These are phyloP conservation scores for Phaffomyces thermotolerans DNA, from an alignment of 805 yeast genomes.

Conservation along the genomic window DNA sequence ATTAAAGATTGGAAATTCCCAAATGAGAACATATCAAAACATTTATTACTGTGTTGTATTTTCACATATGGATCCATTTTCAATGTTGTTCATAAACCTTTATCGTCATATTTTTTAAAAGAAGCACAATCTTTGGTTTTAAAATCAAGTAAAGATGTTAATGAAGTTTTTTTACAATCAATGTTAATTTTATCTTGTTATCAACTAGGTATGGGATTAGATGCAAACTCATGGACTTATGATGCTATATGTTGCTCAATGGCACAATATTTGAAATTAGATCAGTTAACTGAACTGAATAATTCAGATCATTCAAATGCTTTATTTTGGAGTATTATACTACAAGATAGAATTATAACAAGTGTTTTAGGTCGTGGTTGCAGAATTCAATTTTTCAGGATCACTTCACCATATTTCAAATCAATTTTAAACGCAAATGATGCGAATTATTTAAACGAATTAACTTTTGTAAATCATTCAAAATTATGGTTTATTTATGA, in stretches of 20 bases:
- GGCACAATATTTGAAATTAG: slow-evolving; percentile 28
- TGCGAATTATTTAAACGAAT: slow-evolving; percentile 16
- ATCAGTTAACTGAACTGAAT: not conserved
- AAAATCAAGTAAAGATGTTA: slow-evolving; percentile 18
- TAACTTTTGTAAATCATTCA: slow-evolving; percentile 21
- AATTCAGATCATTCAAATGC: slow-evolving; percentile 7
- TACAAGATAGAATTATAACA: slow-evolving; percentile 28
- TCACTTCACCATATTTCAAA: slow-evolving; percentile 24
- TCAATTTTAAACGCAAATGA: slow-evolving; percentile 15
- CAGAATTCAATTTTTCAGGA: slow-evolving; percentile 27
- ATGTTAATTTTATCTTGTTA: slow-evolving; percentile 26
- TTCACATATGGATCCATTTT: slow-evolving; percentile 25
- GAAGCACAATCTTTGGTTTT: slow-evolving; percentile 22
- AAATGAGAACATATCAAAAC: slow-evolving; percentile 21
- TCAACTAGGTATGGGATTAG: slow-evolving; percentile 28
- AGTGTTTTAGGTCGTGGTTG: slow-evolving; percentile 29
- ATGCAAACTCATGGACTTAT: slow-evolving; percentile 27
- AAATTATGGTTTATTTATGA: slow-evolving; percentile 28
- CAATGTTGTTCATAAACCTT: slow-evolving; percentile 7
- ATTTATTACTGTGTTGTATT: slow-evolving; percentile 23
- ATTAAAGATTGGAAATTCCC: slow-evolving; percentile 24
- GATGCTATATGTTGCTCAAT: slow-evolving; percentile 27
- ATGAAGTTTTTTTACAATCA: slow-evolving; percentile 23
- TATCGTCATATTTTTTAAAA: slow-evolving; percentile 13
- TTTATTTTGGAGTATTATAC: slow-evolving; percentile 24